Evolutionary conservation across 2,329 filamentous ascomycete genomes (phyloP).

Genomic region (Magnaporthiopsis incrustans): DNA sequence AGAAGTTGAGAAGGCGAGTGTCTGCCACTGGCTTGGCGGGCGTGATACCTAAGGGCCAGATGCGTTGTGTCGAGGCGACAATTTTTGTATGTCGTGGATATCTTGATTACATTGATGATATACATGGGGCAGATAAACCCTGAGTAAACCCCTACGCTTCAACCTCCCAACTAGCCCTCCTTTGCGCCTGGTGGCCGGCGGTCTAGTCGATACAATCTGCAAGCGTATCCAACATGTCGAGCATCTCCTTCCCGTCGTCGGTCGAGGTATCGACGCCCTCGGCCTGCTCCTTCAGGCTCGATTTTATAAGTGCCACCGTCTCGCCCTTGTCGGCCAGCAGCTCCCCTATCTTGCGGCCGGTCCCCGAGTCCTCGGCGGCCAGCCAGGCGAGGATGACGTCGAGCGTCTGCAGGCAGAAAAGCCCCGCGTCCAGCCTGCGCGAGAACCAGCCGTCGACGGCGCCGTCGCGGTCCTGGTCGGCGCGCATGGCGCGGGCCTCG

Average conservation of each 20-base stretch:
- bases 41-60: too few species aligned
- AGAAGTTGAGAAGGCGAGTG: neutral
- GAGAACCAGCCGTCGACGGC: conserved; percentile 63
- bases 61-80: neutral
- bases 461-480: conserved; percentile 25
- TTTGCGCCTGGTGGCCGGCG: too few species aligned
- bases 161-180: neutral
- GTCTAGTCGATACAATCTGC: conserved; percentile 36
- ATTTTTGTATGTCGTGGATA: neutral
- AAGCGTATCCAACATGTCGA: conserved; percentile 47
- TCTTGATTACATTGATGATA: conserved; percentile 1
- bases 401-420: conserved; percentile 75
- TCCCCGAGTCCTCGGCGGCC: conserved; percentile 77
- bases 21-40: neutral
- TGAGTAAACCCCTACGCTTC: neutral
- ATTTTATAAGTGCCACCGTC: conserved; percentile 51
- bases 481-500: conserved; percentile 20
- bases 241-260: conserved; percentile 48
- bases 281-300: conserved; percentile 57
- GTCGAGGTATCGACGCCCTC: conserved; percentile 41
- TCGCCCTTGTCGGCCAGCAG: conserved; percentile 63
- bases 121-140: neutral
- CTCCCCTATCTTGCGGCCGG: conserved; percentile 53
- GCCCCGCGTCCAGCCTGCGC: conserved; percentile 69
- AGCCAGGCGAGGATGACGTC: conserved; percentile 88